Evolutionary conservation across 2,329 filamentous ascomycete species (phyloP), one percentile per base, ranked within the genome.

Genomic region (Penicillium sp.): DNA sequence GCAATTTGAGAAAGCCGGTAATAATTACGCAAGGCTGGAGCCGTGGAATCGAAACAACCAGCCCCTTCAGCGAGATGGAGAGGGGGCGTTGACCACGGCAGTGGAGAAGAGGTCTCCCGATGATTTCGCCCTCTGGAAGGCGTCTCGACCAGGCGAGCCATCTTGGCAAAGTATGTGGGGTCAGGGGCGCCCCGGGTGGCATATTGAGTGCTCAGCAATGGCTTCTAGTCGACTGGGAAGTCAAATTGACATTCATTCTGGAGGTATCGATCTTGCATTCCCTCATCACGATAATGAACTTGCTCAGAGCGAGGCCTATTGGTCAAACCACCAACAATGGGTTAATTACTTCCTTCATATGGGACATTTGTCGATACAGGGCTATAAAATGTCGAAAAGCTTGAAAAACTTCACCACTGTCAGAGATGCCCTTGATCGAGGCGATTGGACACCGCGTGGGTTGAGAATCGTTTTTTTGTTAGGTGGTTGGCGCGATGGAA

Each of bases 201-300:
- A 96, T 60, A 96, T 96, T 58, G 90, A 96, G 70, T 96, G 91
- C 80, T 90, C 85, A 1, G 89, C 89, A 11, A 96, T 97, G 91
- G 89, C 90, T 0, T 91, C 86, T 2, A 86, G 89, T 48, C 78
- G 88, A n/a, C 72, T 97, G 1, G 90, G 90, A 4, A 76, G 81
- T 17, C 78, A 83, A 46, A 89, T 97, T 74, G 91, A 97, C 63
- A 87, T 96, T 38, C 91, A 96, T 65, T 94, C 87, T 15, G 90
- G 91, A 17, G 91, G 91, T 42, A 85, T 95, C 44, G 91, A 97
- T 64, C 76, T 97, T 37, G 83, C 84, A 0, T 95, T 95, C 64
- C 89, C 90, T 0, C 90, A 95, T 63, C 90, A 90, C 65, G 90
- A 93, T 64, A 96, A 95, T 55, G 91, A 95, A 64, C 70, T 95